Percentiles rank a stretch among this genome's conserved stretches.
phyloP scores from a whole-genome alignment of 805 yeast species.

The Teunomyces stri region DNA sequence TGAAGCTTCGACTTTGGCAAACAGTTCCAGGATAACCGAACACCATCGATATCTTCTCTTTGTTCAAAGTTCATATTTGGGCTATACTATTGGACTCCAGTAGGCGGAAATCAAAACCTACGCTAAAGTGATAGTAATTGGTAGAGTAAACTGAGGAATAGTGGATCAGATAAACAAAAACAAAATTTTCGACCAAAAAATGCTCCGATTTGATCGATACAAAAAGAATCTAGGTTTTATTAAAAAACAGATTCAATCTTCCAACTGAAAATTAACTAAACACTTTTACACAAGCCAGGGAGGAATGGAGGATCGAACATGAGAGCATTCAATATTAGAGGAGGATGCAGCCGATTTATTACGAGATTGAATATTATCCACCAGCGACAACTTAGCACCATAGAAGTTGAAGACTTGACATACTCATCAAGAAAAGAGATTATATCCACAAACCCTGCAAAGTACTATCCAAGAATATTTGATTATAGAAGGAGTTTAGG shows the following conservation, averaged over 20 bases:
- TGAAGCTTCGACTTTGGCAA: conserved; percentile 56
- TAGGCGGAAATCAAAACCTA: neutral
- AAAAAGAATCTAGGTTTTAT: neutral
- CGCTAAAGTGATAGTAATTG: neutral
- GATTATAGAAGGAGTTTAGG: conserved; percentile 9
- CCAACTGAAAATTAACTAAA: neutral
- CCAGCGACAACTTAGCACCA: neutral
- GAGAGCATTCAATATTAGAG: neutral
- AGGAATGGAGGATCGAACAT: neutral
- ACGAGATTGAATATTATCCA: neutral
- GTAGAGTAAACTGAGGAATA: neutral
- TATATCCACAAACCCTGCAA: conserved; percentile 9
- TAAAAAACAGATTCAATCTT: neutral
- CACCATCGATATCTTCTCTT: conserved; percentile 70
- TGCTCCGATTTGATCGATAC: neutral
- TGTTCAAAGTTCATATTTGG: conserved; percentile 46
- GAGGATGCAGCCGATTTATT: neutral
- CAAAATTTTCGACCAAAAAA: conserved; percentile 1
- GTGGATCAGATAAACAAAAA: neutral
- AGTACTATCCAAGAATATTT: conserved; percentile 21
- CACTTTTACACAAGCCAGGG: neutral
- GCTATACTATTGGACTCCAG: neutral
- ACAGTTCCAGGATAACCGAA: conserved; percentile 71
- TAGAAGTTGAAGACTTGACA: conserved; percentile 11
- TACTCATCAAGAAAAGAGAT: conserved; percentile 19